These are phyloP conservation scores for Papilionanthe hybrid DNA, from an alignment of 116 monocot species.

Conservation along the genomic window DNA sequence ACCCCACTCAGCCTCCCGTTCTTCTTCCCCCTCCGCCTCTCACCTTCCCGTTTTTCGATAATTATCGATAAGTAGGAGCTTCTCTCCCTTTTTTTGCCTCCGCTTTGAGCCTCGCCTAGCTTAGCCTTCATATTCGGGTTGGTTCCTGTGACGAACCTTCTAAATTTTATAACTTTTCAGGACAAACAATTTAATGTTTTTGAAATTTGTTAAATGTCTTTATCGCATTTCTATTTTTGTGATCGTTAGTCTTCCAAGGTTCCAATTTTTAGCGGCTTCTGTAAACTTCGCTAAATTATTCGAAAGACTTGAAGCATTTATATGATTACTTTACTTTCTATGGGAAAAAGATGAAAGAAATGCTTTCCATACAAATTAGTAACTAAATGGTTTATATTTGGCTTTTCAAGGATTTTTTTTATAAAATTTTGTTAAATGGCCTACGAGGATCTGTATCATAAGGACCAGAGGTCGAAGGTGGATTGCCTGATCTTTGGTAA, in stretches of 20 bases:
- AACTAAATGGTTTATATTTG: not conserved
- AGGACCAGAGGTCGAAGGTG: conserved; percentile 39
- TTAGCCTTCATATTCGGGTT: not conserved
- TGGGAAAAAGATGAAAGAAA: not conserved
- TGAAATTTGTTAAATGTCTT: too few species aligned
- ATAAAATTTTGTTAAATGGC: conserved; percentile 25
- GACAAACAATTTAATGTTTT: not conserved
- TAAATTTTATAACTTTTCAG: not conserved
- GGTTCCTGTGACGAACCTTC: not conserved
- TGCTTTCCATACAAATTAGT: not conserved
- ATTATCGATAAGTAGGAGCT: not conserved
- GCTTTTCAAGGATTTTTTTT: not conserved
- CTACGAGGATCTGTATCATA: conserved; percentile 35
- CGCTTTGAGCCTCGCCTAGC: not conserved
- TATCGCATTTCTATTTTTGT: not conserved
- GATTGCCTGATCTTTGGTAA: conserved; percentile 80
- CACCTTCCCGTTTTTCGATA: not conserved
- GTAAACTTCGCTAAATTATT: too few species aligned
- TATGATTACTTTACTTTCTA: not conserved
- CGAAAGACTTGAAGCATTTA: not conserved
- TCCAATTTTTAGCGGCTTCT: not conserved
- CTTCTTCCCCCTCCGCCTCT: not conserved
- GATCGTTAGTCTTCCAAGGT: not conserved
- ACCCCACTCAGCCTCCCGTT: not conserved
- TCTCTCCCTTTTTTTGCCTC: not conserved